Evolutionary conservation across 352 stramenopile species (phyloP), one percentile per base, ranked within the genome.

Genomic region (Pelagophyceae sp.): DNA sequence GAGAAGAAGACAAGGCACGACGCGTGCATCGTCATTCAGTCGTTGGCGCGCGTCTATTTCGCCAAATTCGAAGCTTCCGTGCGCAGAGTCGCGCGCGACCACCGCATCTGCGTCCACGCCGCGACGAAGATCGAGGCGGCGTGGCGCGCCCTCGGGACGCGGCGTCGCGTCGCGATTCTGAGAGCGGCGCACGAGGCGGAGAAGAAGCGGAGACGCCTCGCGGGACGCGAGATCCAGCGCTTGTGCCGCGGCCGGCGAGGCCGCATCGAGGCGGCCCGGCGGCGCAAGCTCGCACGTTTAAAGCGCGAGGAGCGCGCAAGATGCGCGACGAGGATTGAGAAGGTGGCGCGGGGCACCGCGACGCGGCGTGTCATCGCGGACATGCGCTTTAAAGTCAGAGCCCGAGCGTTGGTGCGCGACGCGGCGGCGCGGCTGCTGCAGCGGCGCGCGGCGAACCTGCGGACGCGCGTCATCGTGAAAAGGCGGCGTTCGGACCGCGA

Each of bases 211-310:
- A 32, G 80, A 25, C 70, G 80, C 6, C 61, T 81, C 0, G 86
- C 84, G 20, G 85, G 86, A 0, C 77, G 82, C 19, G 86, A 80
- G n/a, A 81, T 97, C 38, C 91, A 96, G 80, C 82, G 89, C 23
- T 75, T 86, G 1, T 94, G 90, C 85, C 82, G 91, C 54, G 87
- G 85, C 6, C 88, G 86, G 70, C 76, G 83, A 25, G 81, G 80
- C 5, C 32, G 88, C 85, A 17, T 29, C 77, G 27, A 78, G 75
- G 0, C 40, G 92, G 31, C 87, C 92, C 61, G 23, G 11, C 45
- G 45, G 45, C 45, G 45, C 45, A 11, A 23, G 11, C 45, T 54
- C 11, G 11, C 23, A 11, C 45, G 45, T 23, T 23, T 54, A 23
- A 23, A 54, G 45, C 45, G 23, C 45, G 11, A 54, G 45, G 11